Conservation (phyloP, 2,329 filamentous ascomycete species). For the Colletotrichum sp. region DNA sequence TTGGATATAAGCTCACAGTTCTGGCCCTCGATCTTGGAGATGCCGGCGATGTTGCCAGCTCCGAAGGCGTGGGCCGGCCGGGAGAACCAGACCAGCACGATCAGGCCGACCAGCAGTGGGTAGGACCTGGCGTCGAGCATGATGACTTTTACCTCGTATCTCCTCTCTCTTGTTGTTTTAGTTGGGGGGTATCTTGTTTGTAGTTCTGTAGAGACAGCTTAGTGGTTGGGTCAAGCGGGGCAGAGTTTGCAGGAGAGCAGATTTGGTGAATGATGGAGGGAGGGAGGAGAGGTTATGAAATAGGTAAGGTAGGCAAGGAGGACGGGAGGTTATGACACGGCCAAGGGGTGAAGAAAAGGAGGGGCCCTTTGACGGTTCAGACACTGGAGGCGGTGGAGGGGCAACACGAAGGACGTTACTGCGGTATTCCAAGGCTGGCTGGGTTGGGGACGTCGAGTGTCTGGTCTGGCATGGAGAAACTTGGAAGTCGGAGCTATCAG, state of each 20-base stretch:
- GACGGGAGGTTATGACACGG: conserved; percentile 15
- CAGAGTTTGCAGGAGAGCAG: neutral
- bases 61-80: conserved; percentile 79
- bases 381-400: conserved; percentile 6
- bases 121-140: conserved; percentile 57
- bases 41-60: conserved; percentile 85
- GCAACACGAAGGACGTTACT: conserved; percentile 15
- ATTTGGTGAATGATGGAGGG: neutral
- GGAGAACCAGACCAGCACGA: conserved; percentile 70
- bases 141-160: conserved; percentile 2
- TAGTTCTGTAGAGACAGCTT: neutral
- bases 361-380: conserved; percentile 5
- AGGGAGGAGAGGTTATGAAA: neutral
- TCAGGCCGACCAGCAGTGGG: conserved; percentile 58
- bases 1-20: conserved; percentile 64
- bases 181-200: neutral
- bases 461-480: neutral
- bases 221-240: neutral
- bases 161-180: neutral
- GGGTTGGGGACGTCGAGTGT: neutral
- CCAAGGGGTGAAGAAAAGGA: conserved; percentile 21
- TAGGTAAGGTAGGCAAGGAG: neutral
- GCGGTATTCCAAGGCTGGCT: conserved; percentile 14
- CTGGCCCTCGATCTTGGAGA: conserved; percentile 81
- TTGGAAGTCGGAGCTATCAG: conserved; percentile 17